phyloP scores from a whole-genome alignment of 345 rosid species.

The Eucalyptus fibrosa region DNA sequence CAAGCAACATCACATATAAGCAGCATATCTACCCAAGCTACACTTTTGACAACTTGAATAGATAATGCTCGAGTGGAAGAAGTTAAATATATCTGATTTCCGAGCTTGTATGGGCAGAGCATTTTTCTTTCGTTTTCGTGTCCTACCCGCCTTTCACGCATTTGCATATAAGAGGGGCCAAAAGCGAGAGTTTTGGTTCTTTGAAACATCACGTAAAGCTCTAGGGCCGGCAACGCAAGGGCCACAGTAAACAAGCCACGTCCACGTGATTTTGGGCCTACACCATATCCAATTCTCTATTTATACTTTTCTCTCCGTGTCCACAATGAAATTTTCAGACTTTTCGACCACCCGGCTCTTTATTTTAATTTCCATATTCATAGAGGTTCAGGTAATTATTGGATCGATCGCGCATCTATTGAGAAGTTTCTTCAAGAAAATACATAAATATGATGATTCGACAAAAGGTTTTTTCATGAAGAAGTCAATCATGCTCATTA shows the following conservation, averaged over 20 bases:
- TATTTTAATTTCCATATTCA: neutral
- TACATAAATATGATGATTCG: neutral
- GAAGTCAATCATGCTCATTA: neutral
- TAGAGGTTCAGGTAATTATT: neutral
- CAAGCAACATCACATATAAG: neutral
- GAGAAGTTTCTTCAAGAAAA: neutral
- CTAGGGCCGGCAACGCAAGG: neutral
- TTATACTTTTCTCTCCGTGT: neutral
- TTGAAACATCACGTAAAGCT: neutral
- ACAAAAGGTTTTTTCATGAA: neutral
- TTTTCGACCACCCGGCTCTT: neutral
- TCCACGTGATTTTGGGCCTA: neutral
- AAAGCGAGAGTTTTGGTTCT: neutral
- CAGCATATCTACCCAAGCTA: neutral
- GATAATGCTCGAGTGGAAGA: neutral
- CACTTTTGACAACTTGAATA: neutral
- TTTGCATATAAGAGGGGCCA: neutral
- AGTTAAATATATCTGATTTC: neutral
- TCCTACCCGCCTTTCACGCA: neutral
- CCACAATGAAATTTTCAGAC: neutral
- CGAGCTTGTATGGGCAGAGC: neutral
- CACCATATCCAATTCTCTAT: neutral
- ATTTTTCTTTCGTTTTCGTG: neutral
- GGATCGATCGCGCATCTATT: neutral
- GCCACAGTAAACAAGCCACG: neutral